Conservation (phyloP, 306 rosid genomes). For the Gynostemma pentaphyllum region DNA sequence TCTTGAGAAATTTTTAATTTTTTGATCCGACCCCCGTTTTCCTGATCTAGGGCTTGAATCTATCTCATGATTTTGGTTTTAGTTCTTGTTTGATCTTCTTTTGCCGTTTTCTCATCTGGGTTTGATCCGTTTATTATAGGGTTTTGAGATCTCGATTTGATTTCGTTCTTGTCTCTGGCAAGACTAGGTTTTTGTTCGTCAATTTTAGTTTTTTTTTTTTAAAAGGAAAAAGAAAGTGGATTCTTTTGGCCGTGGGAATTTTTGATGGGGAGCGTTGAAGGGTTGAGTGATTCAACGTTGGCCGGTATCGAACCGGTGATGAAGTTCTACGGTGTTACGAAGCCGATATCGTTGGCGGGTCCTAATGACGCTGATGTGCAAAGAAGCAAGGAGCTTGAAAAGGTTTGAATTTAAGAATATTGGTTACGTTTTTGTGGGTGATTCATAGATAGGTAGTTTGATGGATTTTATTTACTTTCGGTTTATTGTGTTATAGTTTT, state of each 20-base stretch:
- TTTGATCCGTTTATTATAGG: not conserved
- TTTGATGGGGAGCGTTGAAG: conserved; percentile 48
- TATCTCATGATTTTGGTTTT: not conserved
- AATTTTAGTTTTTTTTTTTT: not conserved
- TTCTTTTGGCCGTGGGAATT: too few relatives aligned
- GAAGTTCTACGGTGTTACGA: conserved; percentile 52
- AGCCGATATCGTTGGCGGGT: conserved; percentile 54
- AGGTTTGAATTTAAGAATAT: conserved; percentile 28
- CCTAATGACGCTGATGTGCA: conserved; percentile 39
- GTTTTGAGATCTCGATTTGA: not conserved
- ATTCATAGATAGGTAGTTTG: not conserved
- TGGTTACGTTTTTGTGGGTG: not conserved
- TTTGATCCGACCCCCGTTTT: not conserved
- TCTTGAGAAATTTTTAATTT: not conserved
- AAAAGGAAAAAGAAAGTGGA: too few relatives aligned
- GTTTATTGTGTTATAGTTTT: conserved; percentile 26
- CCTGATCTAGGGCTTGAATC: not conserved
- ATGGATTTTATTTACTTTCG: not conserved
- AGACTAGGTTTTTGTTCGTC: not conserved
- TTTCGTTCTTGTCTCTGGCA: not conserved
- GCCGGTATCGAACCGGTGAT: conserved; percentile 13
- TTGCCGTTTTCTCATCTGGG: not conserved
- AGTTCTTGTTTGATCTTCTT: not conserved
- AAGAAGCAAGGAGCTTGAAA: conserved; percentile 37
- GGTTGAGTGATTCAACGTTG: conserved; percentile 18